These are phyloP conservation scores for Talaromyces albobiverticillius DNA, from an alignment of 2,329 filamentous ascomycete genomes.

Conservation along the genomic window DNA sequence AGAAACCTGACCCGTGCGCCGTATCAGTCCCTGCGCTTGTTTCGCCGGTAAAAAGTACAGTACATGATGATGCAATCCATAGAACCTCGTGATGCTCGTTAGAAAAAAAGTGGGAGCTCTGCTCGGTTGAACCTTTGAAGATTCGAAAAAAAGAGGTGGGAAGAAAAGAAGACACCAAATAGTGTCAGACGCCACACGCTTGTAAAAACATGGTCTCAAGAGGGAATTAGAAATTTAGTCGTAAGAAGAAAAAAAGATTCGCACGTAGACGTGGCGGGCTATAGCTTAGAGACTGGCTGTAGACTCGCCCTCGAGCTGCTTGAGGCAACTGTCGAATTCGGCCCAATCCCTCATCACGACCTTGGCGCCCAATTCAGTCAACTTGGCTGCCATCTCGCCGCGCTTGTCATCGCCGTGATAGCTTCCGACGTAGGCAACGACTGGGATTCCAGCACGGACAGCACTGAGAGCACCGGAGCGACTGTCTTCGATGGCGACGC, in stretches of 20 bases:
- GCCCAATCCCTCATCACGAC: constrained; percentile 56
- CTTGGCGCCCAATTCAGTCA: constrained; percentile 61
- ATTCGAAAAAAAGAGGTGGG: background rate
- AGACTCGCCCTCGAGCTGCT: constrained; percentile 36
- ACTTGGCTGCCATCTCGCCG: constrained; percentile 62
- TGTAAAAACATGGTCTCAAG: background rate
- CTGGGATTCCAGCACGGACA: constrained; percentile 72
- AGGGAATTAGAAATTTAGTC: background rate
- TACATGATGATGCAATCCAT: constrained; percentile 17
- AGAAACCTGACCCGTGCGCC: constrained; percentile 13
- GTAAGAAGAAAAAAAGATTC: constrained; percentile 2
- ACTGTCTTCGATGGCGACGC: constrained; percentile 82
- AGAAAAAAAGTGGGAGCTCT: constrained; percentile 6
- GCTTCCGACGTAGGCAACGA: constrained; percentile 81
- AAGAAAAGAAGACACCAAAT: no score
- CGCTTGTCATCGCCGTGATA: constrained; percentile 61
- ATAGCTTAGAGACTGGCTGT: constrained; percentile 9
- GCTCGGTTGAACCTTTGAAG: background rate
- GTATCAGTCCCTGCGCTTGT: constrained; percentile 11
- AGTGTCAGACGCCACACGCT: background rate
- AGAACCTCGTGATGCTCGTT: constrained; percentile 15
- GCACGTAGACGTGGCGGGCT: background rate
- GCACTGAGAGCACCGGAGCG: constrained; percentile 78
- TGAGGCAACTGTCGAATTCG: constrained; percentile 43
- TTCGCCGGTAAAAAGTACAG: constrained; percentile 13